These are phyloP conservation scores for Pythium angustatum DNA, from an alignment of 352 stramenopile genomes.

Conservation along the genomic window DNA sequence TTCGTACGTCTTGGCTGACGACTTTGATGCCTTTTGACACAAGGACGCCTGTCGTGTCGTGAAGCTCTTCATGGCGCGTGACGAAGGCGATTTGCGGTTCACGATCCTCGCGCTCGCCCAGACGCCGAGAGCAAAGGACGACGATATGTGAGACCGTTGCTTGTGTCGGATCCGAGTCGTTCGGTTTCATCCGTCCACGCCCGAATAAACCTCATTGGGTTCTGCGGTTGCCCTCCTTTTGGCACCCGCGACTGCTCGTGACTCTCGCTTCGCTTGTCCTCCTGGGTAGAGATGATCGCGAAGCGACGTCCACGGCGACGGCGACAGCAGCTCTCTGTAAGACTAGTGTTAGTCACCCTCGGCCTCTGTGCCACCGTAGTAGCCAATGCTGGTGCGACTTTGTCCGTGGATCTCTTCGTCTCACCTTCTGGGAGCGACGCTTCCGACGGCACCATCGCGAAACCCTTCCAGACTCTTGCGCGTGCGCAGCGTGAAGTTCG, in stretches of 20 bases:
- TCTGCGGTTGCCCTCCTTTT: no score
- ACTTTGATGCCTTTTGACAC: not conserved
- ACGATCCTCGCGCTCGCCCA: constrained; percentile 93
- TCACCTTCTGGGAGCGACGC: constrained; percentile 46
- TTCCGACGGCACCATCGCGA: constrained; percentile 45
- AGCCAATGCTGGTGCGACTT: not conserved
- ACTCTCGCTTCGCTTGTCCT: no score
- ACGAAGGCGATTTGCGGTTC: constrained; percentile 94
- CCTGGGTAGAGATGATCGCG: no score
- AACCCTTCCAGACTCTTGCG: constrained; percentile 54
- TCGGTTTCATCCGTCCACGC: no score
- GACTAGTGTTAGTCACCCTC: no score
- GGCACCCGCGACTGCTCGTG: not conserved
- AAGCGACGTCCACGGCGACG: no score
- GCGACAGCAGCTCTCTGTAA: no score
- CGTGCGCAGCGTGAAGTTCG: constrained; percentile 47
- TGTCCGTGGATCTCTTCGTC: constrained; percentile 56
- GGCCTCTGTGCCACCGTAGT: not conserved
- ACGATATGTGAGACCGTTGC: no score
- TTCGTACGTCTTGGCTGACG: not conserved
- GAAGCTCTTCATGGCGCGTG: constrained; percentile 92
- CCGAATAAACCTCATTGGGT: no score
- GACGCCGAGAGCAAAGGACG: constrained; percentile 40
- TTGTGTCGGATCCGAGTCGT: no score
- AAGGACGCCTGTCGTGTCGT: constrained; percentile 91